Conservation (phyloP, 192 early-diverging fungal genomes). For the Rhizophagus sp. region DNA sequence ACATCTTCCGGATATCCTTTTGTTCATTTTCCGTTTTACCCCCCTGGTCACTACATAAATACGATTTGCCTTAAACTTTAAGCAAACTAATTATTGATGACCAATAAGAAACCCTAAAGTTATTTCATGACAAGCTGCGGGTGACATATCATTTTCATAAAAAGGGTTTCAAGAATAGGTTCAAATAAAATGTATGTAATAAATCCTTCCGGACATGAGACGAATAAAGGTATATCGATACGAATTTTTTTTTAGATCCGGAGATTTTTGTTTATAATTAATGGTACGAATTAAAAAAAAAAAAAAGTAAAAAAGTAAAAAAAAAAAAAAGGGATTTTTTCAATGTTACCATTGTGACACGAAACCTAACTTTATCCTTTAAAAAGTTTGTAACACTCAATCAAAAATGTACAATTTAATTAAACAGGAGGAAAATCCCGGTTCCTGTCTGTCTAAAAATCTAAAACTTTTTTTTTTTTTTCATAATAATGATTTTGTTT, state of each 20-base stretch:
- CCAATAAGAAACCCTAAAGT: background rate
- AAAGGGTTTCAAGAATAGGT: background rate
- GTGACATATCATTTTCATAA: too few relatives aligned
- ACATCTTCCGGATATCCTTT: background rate
- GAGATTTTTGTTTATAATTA: too few relatives aligned
- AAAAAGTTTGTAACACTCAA: background rate
- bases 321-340: too few relatives aligned
- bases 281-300: too few relatives aligned
- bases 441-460: background rate
- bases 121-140: background rate
- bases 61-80: too few relatives aligned
- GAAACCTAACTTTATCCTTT: background rate
- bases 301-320: too few relatives aligned
- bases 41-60: background rate
- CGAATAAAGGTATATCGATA: too few relatives aligned
- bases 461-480: background rate
- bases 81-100: background rate
- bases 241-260: too few relatives aligned
- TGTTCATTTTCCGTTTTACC: background rate
- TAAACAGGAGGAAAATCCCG: background rate
- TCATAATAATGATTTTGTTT: background rate
- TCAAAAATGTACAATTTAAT: background rate
- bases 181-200: too few relatives aligned
- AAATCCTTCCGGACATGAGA: too few relatives aligned
- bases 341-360: background rate